These are phyloP conservation scores for Melaleuca alternifolia DNA, from an alignment of 345 rosid species.

Conservation along the genomic window DNA sequence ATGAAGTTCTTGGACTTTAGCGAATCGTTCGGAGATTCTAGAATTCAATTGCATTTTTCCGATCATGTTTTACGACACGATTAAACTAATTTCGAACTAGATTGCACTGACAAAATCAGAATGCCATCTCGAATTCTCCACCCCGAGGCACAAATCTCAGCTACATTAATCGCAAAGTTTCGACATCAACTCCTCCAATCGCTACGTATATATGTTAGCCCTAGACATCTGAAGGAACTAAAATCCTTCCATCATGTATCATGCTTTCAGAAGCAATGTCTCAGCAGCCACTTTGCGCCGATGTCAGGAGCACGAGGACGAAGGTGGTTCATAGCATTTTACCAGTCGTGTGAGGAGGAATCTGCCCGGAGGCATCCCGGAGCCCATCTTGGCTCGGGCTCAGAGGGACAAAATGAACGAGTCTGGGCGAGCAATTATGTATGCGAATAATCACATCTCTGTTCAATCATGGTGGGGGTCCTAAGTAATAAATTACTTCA, in stretches of 20 bases:
- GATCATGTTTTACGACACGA: neutral
- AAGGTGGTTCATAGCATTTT: neutral
- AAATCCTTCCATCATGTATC: neutral
- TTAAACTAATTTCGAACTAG: neutral
- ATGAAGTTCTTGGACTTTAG: rapidly evolving
- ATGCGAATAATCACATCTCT: neutral
- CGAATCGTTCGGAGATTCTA: neutral
- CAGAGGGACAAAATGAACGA: neutral
- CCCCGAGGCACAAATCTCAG: too few relatives aligned
- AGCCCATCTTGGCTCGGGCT: neutral
- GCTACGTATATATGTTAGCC: neutral
- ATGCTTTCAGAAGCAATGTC: neutral
- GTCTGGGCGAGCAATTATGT: neutral
- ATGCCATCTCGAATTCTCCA: too few relatives aligned
- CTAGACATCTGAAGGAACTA: neutral
- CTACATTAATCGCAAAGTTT: neutral
- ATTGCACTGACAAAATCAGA: too few relatives aligned
- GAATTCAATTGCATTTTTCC: neutral
- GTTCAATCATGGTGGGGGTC: neutral
- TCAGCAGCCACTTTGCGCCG: neutral
- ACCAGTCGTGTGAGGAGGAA: neutral
- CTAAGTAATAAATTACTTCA: neutral
- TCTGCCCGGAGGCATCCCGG: neutral
- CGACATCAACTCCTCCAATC: neutral
- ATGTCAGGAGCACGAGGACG: neutral